Conservation (phyloP, 164 flowering plant genomes). For the Aristolochia californica region DNA sequence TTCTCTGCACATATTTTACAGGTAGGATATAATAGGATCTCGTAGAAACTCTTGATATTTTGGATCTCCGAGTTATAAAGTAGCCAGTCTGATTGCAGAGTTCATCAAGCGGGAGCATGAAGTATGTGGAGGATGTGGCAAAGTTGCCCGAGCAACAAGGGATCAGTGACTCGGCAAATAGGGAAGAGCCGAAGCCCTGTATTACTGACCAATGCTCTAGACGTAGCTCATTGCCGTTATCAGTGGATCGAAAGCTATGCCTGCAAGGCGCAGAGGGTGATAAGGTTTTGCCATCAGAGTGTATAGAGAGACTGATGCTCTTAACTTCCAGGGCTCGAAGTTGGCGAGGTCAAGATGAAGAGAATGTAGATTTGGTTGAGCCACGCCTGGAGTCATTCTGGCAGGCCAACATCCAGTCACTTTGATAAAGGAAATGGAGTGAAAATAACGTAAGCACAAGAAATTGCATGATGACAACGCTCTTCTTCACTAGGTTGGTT, state of each 20-base stretch:
- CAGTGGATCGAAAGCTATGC: conserved; percentile 17
- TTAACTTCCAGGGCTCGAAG: conserved; percentile 40
- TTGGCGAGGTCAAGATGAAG: conserved; percentile 40
- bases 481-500: too few species aligned
- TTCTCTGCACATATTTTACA: conserved; percentile 38
- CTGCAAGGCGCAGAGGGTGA: conserved; percentile 9
- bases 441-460: too few species aligned
- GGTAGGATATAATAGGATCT: conserved; percentile 30
- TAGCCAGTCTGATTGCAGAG: conserved; percentile 22
- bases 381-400: conserved; percentile 78
- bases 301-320: conserved; percentile 39
- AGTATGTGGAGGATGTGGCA: conserved; percentile 6
- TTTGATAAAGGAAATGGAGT: conserved; percentile 7
- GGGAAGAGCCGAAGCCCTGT: conserved; percentile 22
- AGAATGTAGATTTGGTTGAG: conserved; percentile 68
- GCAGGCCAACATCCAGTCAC: conserved; percentile 31
- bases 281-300: conserved; percentile 25
- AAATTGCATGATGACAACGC: too few species aligned
- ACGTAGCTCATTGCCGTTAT: conserved; percentile 29
- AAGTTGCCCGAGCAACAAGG: conserved; percentile 14
- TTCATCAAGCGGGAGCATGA: conserved; percentile 14
- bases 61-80: too few species aligned
- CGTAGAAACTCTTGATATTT: too few species aligned
- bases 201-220: conserved; percentile 19
- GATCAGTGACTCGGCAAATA: conserved; percentile 9